Conservation (phyloP, 1,284 basidiomycete species). For the Cystobasidium pallidum region DNA sequence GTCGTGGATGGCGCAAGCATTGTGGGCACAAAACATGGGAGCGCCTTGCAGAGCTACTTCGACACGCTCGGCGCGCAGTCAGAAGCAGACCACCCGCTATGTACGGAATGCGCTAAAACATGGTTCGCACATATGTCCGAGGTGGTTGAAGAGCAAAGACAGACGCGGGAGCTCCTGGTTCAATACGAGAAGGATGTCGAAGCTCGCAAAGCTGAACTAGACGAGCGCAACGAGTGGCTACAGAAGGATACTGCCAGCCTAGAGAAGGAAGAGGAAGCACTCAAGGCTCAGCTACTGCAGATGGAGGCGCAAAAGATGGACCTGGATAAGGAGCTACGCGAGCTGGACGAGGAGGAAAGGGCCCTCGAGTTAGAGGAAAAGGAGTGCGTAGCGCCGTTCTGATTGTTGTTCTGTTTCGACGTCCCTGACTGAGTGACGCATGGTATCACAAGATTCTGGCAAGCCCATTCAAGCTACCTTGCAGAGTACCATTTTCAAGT, state of each 20-base stretch:
- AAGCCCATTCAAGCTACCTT: constrained; percentile 71
- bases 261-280: constrained; percentile 59
- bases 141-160: constrained; percentile 78
- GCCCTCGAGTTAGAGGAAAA: constrained; percentile 65
- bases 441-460: constrained; percentile 93
- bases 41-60: constrained; percentile 62
- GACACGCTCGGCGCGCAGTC: constrained; percentile 76
- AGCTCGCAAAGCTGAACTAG: constrained; percentile 56
- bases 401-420: no score
- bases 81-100: constrained; percentile 91
- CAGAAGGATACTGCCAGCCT: constrained; percentile 40
- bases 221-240: constrained; percentile 25
- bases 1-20: constrained; percentile 57
- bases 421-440: no score
- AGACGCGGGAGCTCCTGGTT: constrained; percentile 88
- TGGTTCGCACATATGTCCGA: constrained; percentile 75
- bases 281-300: constrained; percentile 60
- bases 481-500: constrained; percentile 68
- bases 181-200: constrained; percentile 84
- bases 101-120: constrained; percentile 87
- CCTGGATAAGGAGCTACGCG: constrained; percentile 53
- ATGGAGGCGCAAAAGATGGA: constrained; percentile 59
- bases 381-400: constrained; percentile 72
- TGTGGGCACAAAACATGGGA: constrained; percentile 21
- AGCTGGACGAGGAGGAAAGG: constrained; percentile 52